Conservation (phyloP, 2,329 filamentous ascomycete species). For the Calonectria pseudoturangicola region DNA sequence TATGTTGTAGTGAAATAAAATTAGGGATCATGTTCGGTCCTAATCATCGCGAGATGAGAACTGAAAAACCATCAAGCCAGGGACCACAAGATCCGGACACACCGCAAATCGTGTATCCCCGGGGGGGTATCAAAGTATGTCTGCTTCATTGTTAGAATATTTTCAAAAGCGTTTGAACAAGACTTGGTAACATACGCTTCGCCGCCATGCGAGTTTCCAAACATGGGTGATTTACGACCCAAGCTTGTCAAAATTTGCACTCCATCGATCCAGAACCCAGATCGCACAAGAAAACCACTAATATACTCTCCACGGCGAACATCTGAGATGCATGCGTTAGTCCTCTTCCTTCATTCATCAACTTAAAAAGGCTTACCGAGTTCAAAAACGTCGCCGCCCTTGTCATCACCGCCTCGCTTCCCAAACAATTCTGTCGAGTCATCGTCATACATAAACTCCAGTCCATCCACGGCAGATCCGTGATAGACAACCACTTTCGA, state of each 20-base stretch:
- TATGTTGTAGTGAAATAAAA: constrained; percentile 41
- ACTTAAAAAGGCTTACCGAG: constrained; percentile 75
- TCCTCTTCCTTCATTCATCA: neutral
- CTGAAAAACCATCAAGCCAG: constrained; percentile 90
- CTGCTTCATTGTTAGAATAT: constrained; percentile 67
- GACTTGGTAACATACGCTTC: constrained; percentile 80
- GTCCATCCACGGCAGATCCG: constrained; percentile 84
- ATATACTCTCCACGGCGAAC: constrained; percentile 89
- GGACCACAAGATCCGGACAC: constrained; percentile 86
- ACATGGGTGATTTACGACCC: constrained; percentile 89
- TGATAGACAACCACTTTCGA: constrained; percentile 85
- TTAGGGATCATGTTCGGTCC: constrained; percentile 28
- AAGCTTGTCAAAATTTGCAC: constrained; percentile 92
- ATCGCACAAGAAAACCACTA: constrained; percentile 88
- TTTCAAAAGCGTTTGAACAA: neutral
- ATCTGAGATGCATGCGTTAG: constrained; percentile 73
- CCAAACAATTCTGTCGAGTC: constrained; percentile 90
- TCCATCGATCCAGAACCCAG: constrained; percentile 89
- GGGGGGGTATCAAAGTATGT: constrained; percentile 90
- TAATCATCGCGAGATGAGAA: constrained; percentile 75
- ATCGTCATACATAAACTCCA: constrained; percentile 97
- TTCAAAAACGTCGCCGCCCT: constrained; percentile 83
- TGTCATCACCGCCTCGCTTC: constrained; percentile 79
- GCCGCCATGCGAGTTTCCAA: constrained; percentile 87
- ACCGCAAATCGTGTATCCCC: constrained; percentile 91